These are phyloP conservation scores for Raphanus raphanistrum DNA, from an alignment of 345 rosid species.

Conservation along the genomic window DNA sequence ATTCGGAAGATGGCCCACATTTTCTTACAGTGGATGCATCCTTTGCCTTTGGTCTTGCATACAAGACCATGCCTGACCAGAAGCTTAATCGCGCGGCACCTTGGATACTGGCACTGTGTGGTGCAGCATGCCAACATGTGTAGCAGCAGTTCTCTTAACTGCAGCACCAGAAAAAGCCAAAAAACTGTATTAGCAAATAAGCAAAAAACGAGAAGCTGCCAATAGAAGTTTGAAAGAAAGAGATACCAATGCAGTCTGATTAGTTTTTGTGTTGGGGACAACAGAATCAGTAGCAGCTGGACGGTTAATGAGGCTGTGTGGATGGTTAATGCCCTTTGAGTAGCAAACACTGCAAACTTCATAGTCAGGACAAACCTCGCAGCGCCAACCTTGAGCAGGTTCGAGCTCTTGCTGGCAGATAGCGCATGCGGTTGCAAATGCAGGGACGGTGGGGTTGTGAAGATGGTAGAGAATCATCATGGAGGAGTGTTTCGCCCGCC, in stretches of 20 bases:
- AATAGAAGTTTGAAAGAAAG: background rate
- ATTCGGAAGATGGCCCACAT: conserved; percentile 96
- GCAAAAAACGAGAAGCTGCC: conserved; percentile 11
- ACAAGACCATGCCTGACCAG: conserved; percentile 81
- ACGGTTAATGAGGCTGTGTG: conserved; percentile 83
- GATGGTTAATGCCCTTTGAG: conserved; percentile 88
- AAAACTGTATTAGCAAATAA: conserved; percentile 9
- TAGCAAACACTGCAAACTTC: conserved; percentile 88
- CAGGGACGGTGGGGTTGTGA: conserved; percentile 97
- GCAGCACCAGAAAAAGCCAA: conserved; percentile 46
- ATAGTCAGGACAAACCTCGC: conserved; percentile 92
- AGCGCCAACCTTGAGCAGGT: conserved; percentile 97
- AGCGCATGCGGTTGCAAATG: conserved; percentile 84
- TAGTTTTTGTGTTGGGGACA: conserved; percentile 91
- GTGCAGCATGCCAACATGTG: conserved; percentile 80
- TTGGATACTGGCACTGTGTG: conserved; percentile 82
- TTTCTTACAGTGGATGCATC: conserved; percentile 76
- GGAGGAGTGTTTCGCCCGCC: background rate
- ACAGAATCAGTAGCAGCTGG: conserved; percentile 81
- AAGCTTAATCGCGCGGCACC: conserved; percentile 79
- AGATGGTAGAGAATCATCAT: background rate
- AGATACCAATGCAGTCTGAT: conserved; percentile 74
- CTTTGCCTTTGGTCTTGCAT: conserved; percentile 79
- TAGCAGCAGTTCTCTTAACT: conserved; percentile 88
- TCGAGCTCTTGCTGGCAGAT: conserved; percentile 90